Evolutionary conservation across 2,329 filamentous ascomycete species (phyloP), one percentile per base, ranked within the genome.

Genomic region (Pyrenophora graminea): DNA sequence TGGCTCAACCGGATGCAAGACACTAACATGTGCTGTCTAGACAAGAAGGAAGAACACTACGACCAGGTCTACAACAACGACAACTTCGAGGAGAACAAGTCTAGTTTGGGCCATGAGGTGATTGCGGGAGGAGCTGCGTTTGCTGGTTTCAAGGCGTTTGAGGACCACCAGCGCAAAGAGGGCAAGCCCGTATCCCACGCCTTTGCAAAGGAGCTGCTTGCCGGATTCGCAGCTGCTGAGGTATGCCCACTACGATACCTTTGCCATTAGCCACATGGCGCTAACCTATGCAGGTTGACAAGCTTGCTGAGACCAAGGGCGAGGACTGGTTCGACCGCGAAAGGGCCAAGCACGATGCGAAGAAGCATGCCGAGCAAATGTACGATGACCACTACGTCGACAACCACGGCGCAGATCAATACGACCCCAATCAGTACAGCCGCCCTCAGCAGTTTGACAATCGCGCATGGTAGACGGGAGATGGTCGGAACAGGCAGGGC

Each of bases 171-270:
- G 77, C 86, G 87, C 66, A 79, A 76, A 49, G 79, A 89, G 71
- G 89, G 87, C 76, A 85, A 91, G 79, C 71, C 81, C 6, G 85
- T 92, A 63, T 82, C 80, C 58, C 89, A 93, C 77, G 77, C 76
- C 36, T 87, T 90, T 66, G 90, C 90, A 70, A 93, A 93, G 79
- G 89, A 92, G 77, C 71, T 88, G 38, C 74, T 93, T 27, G 87
- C 82, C 13, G 88, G 85, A 52, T 78, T 92, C 48, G 89, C 86
- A 23, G 88, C 84, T 40, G 87, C 83, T 55, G 88, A 91, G 76
- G 82, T 90, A 66, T 25, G 25, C 12, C 1, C 27, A 30, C 27
- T 9, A 30, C 12, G 27, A 9, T 30, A 30, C 9, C 27, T 12
- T 30, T 10, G 4, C 9, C 10, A 30, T 30, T 12, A 8, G 6